A percentile compares a stretch with the other conserved stretches of the same genome.
Evolutionary conservation across 192 early-diverging fungal genomes (phyloP).

Genomic region (Dissophora globulifera): DNA sequence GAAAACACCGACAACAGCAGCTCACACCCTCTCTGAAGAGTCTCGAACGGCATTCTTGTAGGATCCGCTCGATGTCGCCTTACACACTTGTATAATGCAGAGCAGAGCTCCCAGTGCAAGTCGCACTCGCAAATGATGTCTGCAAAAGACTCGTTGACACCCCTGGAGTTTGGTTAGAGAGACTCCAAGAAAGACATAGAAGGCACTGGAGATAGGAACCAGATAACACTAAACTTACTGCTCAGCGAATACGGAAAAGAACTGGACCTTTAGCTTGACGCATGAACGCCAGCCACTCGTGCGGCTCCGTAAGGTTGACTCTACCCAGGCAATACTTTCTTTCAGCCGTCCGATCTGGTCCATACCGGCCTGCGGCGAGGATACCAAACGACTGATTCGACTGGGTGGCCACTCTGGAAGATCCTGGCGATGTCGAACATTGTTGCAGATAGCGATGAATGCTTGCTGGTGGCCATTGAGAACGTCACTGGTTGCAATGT

Average conservation of each 20-base stretch:
- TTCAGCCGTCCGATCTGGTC: neutral
- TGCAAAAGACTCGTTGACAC: constrained; percentile 31
- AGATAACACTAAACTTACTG: constrained; percentile 5
- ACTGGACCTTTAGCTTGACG: constrained; percentile 46
- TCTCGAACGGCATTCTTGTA: constrained; percentile 17
- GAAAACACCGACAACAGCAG: constrained; percentile 35
- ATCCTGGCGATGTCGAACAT: constrained; percentile 10
- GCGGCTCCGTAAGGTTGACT: constrained; percentile 8
- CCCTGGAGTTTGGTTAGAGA: neutral
- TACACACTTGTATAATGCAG: constrained; percentile 18
- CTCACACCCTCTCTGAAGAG: constrained; percentile 28
- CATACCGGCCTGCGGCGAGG: no score
- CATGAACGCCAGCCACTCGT: constrained; percentile 30
- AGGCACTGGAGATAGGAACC: neutral
- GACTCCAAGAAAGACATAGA: neutral
- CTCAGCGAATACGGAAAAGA: constrained; percentile 35
- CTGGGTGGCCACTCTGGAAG: constrained; percentile 7
- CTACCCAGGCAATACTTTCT: constrained; percentile 26
- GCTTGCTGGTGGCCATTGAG: constrained; percentile 13
- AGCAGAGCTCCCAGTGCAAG: constrained; percentile 39
- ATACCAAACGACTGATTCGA: neutral
- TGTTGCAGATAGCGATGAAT: constrained; percentile 27
- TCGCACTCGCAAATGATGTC: constrained; percentile 17
- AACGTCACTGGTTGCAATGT: neutral
- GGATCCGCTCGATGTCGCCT: constrained; percentile 23